Evolutionary conservation across 1,284 basidiomycete genomes (phyloP).

Genomic region (Rhodotorula sp.): DNA sequence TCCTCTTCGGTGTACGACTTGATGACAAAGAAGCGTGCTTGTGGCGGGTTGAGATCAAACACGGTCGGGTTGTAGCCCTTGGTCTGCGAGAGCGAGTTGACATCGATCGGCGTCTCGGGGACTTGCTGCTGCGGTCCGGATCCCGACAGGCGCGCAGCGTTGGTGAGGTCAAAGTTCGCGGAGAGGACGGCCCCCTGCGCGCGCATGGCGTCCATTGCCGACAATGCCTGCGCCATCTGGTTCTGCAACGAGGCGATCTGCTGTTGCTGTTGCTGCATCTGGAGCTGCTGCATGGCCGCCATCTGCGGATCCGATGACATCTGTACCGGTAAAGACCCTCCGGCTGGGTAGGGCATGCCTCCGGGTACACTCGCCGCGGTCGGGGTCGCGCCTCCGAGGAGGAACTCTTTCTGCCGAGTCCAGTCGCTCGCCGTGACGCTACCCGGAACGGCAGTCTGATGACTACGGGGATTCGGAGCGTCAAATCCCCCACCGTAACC

Average conservation of each 20-base stretch:
- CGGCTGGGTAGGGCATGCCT: not conserved
- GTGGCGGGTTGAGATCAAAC: conserved; percentile 76
- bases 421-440: conserved; percentile 20
- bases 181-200: conserved; percentile 22
- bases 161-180: conserved; percentile 9
- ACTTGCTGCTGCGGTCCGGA: not conserved
- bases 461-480: not conserved
- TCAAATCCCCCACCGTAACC: not conserved
- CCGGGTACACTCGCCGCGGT: not conserved
- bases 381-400: conserved; percentile 18
- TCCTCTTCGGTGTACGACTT: conserved; percentile 97
- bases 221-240: conserved; percentile 34
- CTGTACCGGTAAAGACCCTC: not conserved
- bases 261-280: conserved; percentile 33
- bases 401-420: conserved; percentile 32
- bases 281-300: conserved; percentile 9
- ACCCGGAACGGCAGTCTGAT: conserved; percentile 29
- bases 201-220: conserved; percentile 35
- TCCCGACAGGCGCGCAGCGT: not conserved
- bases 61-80: conserved; percentile 88
- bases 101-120: conserved; percentile 57
- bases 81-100: conserved; percentile 75
- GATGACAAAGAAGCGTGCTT: conserved; percentile 91
- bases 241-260: conserved; percentile 35
- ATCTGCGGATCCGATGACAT: not conserved